Conservation (phyloP, 1,284 basidiomycete species). For the Cutaneotrichosporon dermatis region DNA sequence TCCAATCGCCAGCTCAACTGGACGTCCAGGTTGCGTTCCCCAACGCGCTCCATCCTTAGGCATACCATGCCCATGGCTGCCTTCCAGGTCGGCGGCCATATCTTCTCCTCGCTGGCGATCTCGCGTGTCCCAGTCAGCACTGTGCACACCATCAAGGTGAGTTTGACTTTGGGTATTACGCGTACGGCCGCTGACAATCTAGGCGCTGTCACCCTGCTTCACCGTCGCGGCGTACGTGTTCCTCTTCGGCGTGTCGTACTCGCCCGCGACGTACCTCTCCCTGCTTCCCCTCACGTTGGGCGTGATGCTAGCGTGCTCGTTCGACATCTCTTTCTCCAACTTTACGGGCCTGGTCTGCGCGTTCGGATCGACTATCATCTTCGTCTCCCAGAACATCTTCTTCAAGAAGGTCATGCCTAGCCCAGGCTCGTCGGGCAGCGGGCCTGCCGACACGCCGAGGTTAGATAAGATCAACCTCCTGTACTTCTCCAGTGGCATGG, state of each 20-base stretch:
- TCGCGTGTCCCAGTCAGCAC: constrained; percentile 94
- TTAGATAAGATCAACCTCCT: constrained; percentile 96
- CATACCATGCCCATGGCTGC: constrained; percentile 87
- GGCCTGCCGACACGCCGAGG: constrained; percentile 52
- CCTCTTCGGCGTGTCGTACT: constrained; percentile 89
- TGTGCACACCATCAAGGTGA: constrained; percentile 96
- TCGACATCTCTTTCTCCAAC: constrained; percentile 82
- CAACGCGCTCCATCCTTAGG: constrained; percentile 66
- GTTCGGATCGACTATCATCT: constrained; percentile 89
- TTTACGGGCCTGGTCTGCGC: constrained; percentile 78
- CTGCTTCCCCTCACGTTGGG: constrained; percentile 91
- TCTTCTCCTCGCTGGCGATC: constrained; percentile 94
- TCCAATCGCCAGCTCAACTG: constrained; percentile 64
- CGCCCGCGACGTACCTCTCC: constrained; percentile 83
- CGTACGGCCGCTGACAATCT: constrained; percentile 11
- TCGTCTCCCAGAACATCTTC: constrained; percentile 97
- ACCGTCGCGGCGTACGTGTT: constrained; percentile 92
- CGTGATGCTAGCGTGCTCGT: constrained; percentile 96
- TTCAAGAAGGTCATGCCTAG: constrained; percentile 95
- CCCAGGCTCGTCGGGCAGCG: constrained; percentile 48
- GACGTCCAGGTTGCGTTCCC: constrained; percentile 57
- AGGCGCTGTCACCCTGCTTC: constrained; percentile 95
- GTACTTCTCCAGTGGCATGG: constrained; percentile 90
- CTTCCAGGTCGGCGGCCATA: constrained; percentile 90
- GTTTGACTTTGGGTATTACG: constrained; percentile 23